Evolutionary conservation across 2,329 filamentous ascomycete species (phyloP), one percentile per base, ranked within the genome.

Genomic region (Sordariomycetes sp.): DNA sequence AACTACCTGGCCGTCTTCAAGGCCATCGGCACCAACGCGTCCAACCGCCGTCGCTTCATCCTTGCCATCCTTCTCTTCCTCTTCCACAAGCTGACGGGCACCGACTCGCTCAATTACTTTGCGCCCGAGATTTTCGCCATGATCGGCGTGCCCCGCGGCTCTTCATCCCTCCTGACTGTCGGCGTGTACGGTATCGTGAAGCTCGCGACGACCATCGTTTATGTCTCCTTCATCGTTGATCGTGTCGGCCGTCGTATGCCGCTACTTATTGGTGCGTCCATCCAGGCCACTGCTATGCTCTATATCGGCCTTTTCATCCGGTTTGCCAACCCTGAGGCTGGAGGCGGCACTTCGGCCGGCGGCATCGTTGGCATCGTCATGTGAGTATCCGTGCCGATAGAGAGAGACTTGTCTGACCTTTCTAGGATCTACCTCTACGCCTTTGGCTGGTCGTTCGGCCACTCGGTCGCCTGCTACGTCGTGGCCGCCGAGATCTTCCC

Each of bases 81-180:
- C 2, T 62, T 62, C 36, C 58, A 63, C 42, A 62, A 63, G 23
- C 53, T 61, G 17, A 63, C 57, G 3, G 58, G 59, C 1, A 62
- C 56, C 2, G 56, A 61, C 39, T 49, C 49, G 6, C 33, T 63
- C 14, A 62, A 61, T 43, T 63, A 63, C 39, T 63, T 55, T 24
- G 54, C 57, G 0, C 55, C 57, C 2, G 49, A 58, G 33, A 60
- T 62, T 10, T 62, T 63, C 29, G 46, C 46, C 6, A 50, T 60
- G 46, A 58, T 63, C 16, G 58, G 59, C 21, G 61, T 58, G 1
- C 41, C 41, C 3, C 38, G 43, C 3, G 49, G 49, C 4, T 54
- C 51, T 12, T 42, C 41, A 11, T 42, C 48, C 5, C 45, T 63
- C 1, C 42, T 63, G n/a, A 57, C 57, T 0, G 60, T 57, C 3